Evolutionary conservation across 208 protist species (phyloP), one percentile per base, ranked within the genome.

Genomic region (Crithidia brevicula): DNA sequence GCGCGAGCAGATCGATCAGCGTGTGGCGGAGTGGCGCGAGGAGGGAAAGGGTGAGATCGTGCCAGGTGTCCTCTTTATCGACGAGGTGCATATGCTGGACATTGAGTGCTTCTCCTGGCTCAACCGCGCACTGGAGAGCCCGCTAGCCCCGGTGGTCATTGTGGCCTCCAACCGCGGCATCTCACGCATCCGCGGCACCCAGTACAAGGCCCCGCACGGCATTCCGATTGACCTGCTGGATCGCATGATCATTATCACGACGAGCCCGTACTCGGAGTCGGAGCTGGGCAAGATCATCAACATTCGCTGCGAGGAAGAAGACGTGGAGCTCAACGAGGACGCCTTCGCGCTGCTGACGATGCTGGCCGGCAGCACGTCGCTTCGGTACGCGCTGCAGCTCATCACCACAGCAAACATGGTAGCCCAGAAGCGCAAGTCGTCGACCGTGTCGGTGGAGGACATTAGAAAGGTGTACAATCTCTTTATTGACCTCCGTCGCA

Each of bases 21-120:
- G 99, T 67, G 98, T 99, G 18, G 94, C 94, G 15, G 98, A 99
- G 81, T 99, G 99, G 99, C 90, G 96, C n/a, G 98, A 99, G 73
- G 98, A 99, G 79, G 99, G 98, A 46, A 99, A 99, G 69, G 99
- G 99, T 22, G 98, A 99, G 57, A 98, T 99, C 59, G 91, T 99
- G 4, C 98, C 99, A 7, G 99, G 99, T 40, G 98, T 99, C 23
- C 85, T 98, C 65, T 97, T 97, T 68, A 96, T 98, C 71, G 94
- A 98, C 83, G 94, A 98, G 77, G 98, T 99, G 16, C 99, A 99
- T 88, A 99, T 99, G 99, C 92, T 99, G 8, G 99, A 99, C 74
- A 99, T 99, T 52, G 99, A 99, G 78, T 99, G 99, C 86, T 99
- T 99, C 82, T 99, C 98, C 20, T 99, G 99, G 92, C 87, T 99